Evolutionary conservation across 768 basidiomycete genomes (phyloP), one percentile per base, ranked within the genome.

Genomic region (Lentinula detonsa): DNA sequence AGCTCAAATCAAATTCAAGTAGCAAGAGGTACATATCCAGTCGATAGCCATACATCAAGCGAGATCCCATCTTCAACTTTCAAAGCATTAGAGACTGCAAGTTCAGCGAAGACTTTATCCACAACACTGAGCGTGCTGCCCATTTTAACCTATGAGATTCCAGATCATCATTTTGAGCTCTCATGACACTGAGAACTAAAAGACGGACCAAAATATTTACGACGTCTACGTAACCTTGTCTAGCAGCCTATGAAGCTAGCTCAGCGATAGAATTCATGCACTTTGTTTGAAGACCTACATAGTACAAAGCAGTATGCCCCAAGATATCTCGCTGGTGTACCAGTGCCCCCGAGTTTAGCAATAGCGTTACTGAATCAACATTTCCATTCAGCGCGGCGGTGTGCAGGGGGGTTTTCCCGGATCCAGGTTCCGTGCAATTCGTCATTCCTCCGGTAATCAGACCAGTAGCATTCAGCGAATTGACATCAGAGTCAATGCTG

Each of bases 281-380:
- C 35, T 21, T 42, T 8, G 37, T 39, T 16, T 51, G 48, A 45
- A 15, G 34, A 71, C 85, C 66, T 63, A 90, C 90, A 72, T 93
- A 90, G 72, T 93, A 94, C 15, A 94, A 75, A 3, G 91, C 82
- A 13, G 93, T 93, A 67, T 94, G 92, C 2, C 91, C 93, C 49
- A 94, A 77, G 1, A 73, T 69, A 70, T 95, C 93, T 59, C 93
- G 80, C 8, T 90, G 75, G 71, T 95, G 93, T 21, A 95, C 93
- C 13, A 92, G 75, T 1, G 92, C 91, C 4, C 93, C 93, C 0
- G 84, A 83, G 62, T 82, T 77, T 18, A 95, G 78, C 40, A 95
- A 73, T 35, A 82, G 67, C 40, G 74, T 69, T 8, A 78, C 78
- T 49, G 75, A 74, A 23, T 71, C 73, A 7, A 66, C 62, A 62